Conservation (phyloP, 495 filamentous ascomycete species). For the Neurospora sublineolata region DNA sequence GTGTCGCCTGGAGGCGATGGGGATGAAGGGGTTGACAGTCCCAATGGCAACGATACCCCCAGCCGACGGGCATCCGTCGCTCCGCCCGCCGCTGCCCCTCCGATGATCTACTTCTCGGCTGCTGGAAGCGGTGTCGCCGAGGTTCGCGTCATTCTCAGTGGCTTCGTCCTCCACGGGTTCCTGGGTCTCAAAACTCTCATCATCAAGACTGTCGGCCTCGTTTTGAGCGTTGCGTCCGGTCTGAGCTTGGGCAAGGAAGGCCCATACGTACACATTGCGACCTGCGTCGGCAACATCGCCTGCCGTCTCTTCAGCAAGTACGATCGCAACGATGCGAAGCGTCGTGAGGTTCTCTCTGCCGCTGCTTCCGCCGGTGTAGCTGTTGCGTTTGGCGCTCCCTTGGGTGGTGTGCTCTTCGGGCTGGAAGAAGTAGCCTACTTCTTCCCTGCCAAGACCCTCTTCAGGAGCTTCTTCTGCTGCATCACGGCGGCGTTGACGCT, state of each 20-base stretch:
- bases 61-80: slow-evolving; percentile 21
- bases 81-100: slow-evolving; percentile 34
- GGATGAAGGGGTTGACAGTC: slow-evolving; percentile 12
- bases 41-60: not conserved
- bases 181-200: slow-evolving; percentile 80
- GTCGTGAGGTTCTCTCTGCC: slow-evolving; percentile 85
- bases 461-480: slow-evolving; percentile 96
- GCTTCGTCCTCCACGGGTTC: slow-evolving; percentile 94
- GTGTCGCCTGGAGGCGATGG: slow-evolving; percentile 27
- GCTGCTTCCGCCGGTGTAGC: slow-evolving; percentile 87
- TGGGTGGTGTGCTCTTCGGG: slow-evolving; percentile 87
- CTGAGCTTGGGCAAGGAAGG: slow-evolving; percentile 93
- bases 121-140: slow-evolving; percentile 95
- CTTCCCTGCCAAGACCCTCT: slow-evolving; percentile 96
- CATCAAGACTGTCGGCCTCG: slow-evolving; percentile 71
- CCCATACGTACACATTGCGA: slow-evolving; percentile 93
- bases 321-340: slow-evolving; percentile 75
- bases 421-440: slow-evolving; percentile 95
- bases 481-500: slow-evolving; percentile 82
- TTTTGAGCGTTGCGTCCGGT: slow-evolving; percentile 85
- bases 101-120: slow-evolving; percentile 90
- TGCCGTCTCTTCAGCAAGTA: slow-evolving; percentile 91
- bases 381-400: slow-evolving; percentile 88
- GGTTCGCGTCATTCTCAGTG: slow-evolving; percentile 93
- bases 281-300: slow-evolving; percentile 89